A percentile compares a stretch with the other conserved stretches of the same genome.
Evolutionary conservation across 2,329 filamentous ascomycete genomes (phyloP).

Genomic region (Penicillium sp.): DNA sequence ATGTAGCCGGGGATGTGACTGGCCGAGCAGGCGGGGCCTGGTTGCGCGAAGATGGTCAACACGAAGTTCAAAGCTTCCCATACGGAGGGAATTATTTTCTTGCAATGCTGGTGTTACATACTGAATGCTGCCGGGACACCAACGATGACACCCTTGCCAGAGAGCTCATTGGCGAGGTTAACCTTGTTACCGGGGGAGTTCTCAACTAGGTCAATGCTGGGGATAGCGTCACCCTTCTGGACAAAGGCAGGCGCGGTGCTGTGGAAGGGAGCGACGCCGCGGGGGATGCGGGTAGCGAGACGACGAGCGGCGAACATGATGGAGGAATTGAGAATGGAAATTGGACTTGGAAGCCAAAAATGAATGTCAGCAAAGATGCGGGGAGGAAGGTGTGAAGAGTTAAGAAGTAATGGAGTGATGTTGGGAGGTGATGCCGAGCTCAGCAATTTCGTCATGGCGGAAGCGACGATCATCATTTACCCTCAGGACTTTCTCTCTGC

Average conservation of each 20-base stretch:
- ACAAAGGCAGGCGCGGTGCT: slow-evolving; percentile 56
- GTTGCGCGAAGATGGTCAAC: slow-evolving; percentile 13
- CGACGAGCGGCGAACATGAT: slow-evolving; percentile 46
- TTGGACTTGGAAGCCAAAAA: not conserved
- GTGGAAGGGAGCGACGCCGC: slow-evolving; percentile 44
- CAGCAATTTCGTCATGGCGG: slow-evolving; percentile 23
- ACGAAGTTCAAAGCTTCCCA: not conserved
- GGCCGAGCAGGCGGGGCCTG: slow-evolving; percentile 66
- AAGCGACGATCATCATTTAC: slow-evolving; percentile 15
- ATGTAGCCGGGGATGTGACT: slow-evolving; percentile 86
- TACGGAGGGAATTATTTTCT: not conserved
- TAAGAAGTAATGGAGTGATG: not conserved
- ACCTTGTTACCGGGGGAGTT: slow-evolving; percentile 90
- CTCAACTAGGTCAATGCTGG: slow-evolving; percentile 77
- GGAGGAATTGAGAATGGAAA: not conserved
- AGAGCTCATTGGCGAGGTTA: slow-evolving; percentile 79
- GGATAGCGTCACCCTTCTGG: slow-evolving; percentile 78
- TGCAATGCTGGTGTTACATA: slow-evolving; percentile 35
- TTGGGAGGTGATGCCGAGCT: slow-evolving; percentile 2
- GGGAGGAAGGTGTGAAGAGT: not conserved
- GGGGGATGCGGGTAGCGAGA: slow-evolving; percentile 36
- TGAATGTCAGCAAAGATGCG: too few relatives aligned
- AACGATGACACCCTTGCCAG: slow-evolving; percentile 78
- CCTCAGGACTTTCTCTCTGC: not conserved
- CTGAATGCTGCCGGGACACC: slow-evolving; percentile 82